Evolutionary conservation across 164 flowering plant species (phyloP).

Genomic region (Tetrastigma voinierianum): DNA sequence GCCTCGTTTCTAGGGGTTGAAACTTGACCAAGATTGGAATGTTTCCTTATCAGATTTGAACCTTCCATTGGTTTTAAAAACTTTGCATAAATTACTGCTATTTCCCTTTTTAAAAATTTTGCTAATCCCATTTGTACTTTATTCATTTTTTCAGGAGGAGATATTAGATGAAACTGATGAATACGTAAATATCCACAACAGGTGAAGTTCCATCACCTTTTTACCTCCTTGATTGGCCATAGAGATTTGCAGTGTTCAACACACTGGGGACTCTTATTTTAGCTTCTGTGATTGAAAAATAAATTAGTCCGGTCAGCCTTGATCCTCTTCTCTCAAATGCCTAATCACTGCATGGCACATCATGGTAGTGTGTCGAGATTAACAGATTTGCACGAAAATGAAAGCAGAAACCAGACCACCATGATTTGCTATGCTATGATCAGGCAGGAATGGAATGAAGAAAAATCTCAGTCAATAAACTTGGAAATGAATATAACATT

Average conservation of each 20-base stretch:
- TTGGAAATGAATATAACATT: not conserved
- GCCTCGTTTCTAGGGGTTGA: too few species aligned
- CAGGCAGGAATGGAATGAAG: too few species aligned
- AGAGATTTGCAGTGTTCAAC: not conserved
- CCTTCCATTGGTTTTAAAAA: too few species aligned
- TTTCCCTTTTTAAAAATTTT: not conserved
- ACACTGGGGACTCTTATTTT: not conserved
- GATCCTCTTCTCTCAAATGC: not conserved
- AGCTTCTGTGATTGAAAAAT: not conserved
- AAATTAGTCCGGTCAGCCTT: not conserved
- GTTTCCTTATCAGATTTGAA: too few species aligned
- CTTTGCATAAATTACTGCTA: too few species aligned
- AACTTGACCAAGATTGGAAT: too few species aligned
- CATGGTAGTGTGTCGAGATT: not conserved
- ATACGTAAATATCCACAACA: slow-evolving; percentile 86
- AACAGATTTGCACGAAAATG: not conserved
- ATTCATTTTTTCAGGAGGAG: slow-evolving; percentile 67
- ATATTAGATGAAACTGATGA: slow-evolving; percentile 95
- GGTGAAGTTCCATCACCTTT: slow-evolving; percentile 34
- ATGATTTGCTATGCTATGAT: not conserved
- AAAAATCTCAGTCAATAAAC: not conserved
- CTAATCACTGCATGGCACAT: slow-evolving; percentile 1
- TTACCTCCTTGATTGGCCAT: not conserved
- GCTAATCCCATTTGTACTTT: not conserved
- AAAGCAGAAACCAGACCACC: not conserved